Evolutionary conservation across 306 rosid genomes (phyloP), one percentile per base, ranked within the genome.

Genomic region (Medicago ruthenica): DNA sequence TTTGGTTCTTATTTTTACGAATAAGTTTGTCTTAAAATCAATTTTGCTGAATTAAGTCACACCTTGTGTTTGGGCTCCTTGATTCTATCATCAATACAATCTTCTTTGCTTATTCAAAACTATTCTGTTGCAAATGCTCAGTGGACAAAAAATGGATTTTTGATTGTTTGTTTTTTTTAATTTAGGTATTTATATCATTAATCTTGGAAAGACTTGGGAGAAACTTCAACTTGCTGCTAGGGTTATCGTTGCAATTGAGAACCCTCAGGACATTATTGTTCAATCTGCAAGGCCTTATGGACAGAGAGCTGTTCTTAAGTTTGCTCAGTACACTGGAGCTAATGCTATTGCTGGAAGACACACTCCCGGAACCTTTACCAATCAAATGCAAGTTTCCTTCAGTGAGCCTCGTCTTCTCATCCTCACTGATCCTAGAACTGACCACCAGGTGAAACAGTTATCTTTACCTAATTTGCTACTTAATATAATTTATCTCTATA

Each of bases 401-500:
- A 87, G 80, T 0, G 98, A 90, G 85, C 98, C 98, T 1, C 96
- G 98, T 4, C 91, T 95, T 17, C 92, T 95, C 1, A 90, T 95
- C 20, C 87, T 95, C 15, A 95, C 98, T 0, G 98, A 95, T 63
- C 98, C 98, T 31, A 83, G 98, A 73, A 95, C 98, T 0, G 98
- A 92, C 70, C 96, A 90, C 39, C 97, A 93, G 98, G 97, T 93
- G 20, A 2, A 13, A 5, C 36, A 41, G 21, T 57, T n/a, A 48
- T 17, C n/a, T 10, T 5, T 44, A 2, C 51, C 10, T 68, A 11
- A 0, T 20, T 3, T 7, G 7, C 8, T 45, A 47, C n/a, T 24
- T 15, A 24, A 1, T 47, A 1, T 67, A 8, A 63, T n/a, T 31
- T 2, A 9, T 37, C 0, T 15, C 22, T 57, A 21, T 9, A 8